Percentiles rank a stretch among this genome's conserved stretches.
phyloP scores from a whole-genome alignment of 176 grass and related monocot species.

The Phragmites australis region DNA sequence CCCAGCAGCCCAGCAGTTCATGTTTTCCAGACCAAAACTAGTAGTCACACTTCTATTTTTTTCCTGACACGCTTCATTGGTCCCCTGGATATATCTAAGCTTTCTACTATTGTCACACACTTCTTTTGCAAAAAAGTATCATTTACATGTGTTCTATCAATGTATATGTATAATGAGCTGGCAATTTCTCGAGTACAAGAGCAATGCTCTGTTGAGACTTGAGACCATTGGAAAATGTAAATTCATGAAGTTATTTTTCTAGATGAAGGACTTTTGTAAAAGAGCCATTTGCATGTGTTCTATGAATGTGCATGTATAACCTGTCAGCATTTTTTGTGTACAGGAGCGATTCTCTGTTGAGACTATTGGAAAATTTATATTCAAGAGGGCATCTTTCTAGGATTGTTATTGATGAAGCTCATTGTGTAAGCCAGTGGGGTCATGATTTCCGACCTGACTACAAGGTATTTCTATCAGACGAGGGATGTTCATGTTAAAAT shows the following conservation, averaged over 20 bases:
- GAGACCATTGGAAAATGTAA: constrained; percentile 59
- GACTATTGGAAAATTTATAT: constrained; percentile 61
- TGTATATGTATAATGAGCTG: constrained; percentile 19
- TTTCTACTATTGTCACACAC: constrained; percentile 11
- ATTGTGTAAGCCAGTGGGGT: constrained; percentile 98
- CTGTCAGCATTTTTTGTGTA: constrained; percentile 12
- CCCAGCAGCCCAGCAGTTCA: constrained; percentile 3
- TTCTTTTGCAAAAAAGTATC: not conserved
- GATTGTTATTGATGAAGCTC: constrained; percentile 99
- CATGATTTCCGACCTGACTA: constrained; percentile 99
- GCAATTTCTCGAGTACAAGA: constrained; percentile 33
- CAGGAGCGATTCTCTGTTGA: constrained; percentile 78
- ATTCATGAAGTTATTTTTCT: constrained; percentile 57
- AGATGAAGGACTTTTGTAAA: constrained; percentile 16
- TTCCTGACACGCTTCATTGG: not conserved
- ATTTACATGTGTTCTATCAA: not conserved
- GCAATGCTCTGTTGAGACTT: constrained; percentile 66
- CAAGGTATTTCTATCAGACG: constrained; percentile 52
- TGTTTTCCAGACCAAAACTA: constrained; percentile 14
- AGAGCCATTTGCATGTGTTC: not conserved
- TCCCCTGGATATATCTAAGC: not conserved
- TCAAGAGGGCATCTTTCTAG: constrained; percentile 66
- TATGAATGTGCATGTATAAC: not conserved
- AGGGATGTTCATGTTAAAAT: constrained; percentile 2
- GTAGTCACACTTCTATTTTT: constrained; percentile 1